These are phyloP conservation scores for Penstemon barbatus DNA, from an alignment of 257 asterid genomes.

Conservation along the genomic window DNA sequence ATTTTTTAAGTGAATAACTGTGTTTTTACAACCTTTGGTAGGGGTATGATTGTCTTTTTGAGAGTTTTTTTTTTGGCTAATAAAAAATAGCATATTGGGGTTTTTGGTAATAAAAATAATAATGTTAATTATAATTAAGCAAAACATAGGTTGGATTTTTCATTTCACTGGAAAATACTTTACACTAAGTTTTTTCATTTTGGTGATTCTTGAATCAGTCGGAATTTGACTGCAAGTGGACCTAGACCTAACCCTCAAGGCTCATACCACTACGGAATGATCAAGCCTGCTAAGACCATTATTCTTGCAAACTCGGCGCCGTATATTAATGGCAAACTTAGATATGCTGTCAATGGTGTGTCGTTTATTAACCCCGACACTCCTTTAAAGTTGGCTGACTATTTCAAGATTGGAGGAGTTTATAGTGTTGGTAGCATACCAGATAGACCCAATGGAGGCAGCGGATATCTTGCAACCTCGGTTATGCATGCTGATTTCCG, in stretches of 20 bases:
- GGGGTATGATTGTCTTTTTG: too few relatives aligned
- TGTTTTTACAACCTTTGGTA: too few relatives aligned
- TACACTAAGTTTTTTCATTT: conserved; percentile 11
- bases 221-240: conserved; percentile 90
- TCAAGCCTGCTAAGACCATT: conserved; percentile 75
- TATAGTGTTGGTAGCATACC: conserved; percentile 66
- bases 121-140: too few relatives aligned
- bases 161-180: neutral
- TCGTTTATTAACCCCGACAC: conserved; percentile 71
- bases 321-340: conserved; percentile 66
- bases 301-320: conserved; percentile 90
- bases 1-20: too few relatives aligned
- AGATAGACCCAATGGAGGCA: conserved; percentile 57
- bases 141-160: too few relatives aligned
- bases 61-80: too few relatives aligned
- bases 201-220: conserved; percentile 47
- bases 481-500: conserved; percentile 79
- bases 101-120: too few relatives aligned
- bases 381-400: conserved; percentile 83
- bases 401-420: conserved; percentile 86
- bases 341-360: conserved; percentile 88
- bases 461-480: conserved; percentile 62
- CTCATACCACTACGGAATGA: conserved; percentile 88
- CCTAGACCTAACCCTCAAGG: conserved; percentile 99
- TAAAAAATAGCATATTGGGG: too few relatives aligned